These are phyloP conservation scores for apple (Malus domestica) DNA, from an alignment of 306 rosid species.

Conservation along the genomic window DNA sequence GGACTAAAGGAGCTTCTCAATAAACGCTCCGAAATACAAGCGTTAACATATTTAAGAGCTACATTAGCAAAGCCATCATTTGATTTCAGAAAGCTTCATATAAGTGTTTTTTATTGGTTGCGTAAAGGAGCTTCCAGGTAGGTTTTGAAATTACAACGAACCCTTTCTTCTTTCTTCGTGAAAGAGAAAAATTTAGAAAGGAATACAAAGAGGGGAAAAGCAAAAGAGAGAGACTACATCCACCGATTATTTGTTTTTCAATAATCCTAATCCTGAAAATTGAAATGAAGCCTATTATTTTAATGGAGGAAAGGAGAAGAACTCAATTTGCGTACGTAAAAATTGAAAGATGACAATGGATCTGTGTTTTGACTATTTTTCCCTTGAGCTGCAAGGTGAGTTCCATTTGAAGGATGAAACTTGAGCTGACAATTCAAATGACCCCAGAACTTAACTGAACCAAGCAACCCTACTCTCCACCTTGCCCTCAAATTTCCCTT, in stretches of 20 bases:
- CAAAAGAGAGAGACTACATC: not conserved
- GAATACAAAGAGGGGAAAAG: not conserved
- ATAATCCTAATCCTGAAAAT: not conserved
- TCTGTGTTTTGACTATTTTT: constrained; percentile 24
- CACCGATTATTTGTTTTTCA: not conserved
- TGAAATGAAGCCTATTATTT: not conserved
- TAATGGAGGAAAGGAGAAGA: not conserved
- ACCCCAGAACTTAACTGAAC: constrained; percentile 51
- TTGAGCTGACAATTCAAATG: constrained; percentile 50
- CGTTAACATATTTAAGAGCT: too few species aligned
- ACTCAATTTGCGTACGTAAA: constrained; percentile 1
- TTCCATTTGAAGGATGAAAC: constrained; percentile 55
- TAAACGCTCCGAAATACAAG: too few species aligned
- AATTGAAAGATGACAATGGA: not conserved
- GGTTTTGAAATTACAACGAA: not conserved
- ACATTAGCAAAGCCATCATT: too few species aligned
- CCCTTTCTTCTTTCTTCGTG: not conserved
- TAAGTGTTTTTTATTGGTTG: not conserved
- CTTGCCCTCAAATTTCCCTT: constrained; percentile 44
- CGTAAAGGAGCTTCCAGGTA: not conserved
- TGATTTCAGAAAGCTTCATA: not conserved
- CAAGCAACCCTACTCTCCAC: constrained; percentile 60
- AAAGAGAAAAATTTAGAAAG: not conserved
- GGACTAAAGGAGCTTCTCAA: too few species aligned
- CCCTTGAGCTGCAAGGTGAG: constrained; percentile 53